These are phyloP conservation scores for Colletotrichum eremochloae DNA, from an alignment of 2,329 filamentous ascomycete species.

Conservation along the genomic window DNA sequence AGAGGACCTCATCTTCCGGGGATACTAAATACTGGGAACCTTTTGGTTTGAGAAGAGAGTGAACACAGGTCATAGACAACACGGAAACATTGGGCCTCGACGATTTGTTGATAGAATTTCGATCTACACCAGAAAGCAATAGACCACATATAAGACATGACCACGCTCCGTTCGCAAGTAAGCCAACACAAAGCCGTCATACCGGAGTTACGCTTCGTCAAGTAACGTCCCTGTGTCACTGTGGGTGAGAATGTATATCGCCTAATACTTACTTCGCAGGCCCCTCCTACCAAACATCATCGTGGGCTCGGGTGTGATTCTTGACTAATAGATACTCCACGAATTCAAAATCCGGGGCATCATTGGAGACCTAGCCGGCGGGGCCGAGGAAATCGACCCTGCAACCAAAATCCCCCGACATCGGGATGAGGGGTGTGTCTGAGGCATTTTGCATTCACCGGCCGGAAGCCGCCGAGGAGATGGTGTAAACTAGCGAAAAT, in stretches of 20 bases:
- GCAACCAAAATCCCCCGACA: not conserved
- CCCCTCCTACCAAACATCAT: not conserved
- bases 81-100: not conserved
- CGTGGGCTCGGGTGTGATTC: not conserved
- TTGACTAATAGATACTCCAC: not conserved
- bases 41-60: not conserved
- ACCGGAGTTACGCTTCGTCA: fast-evolving
- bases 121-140: slow-evolving; percentile 1
- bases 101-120: slow-evolving; percentile 8
- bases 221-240: not conserved
- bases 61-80: not conserved
- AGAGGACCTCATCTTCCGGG: slow-evolving; percentile 70
- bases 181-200: not conserved
- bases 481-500: not conserved
- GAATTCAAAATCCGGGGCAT: not conserved
- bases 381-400: slow-evolving; percentile 1
- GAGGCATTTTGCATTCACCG: not conserved
- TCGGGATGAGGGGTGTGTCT: slow-evolving; percentile 4
- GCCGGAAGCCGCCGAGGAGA: not conserved
- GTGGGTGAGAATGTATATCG: not conserved
- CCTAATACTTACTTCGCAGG: not conserved
- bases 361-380: not conserved
- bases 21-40: slow-evolving; percentile 26
- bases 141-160: slow-evolving; percentile 5
- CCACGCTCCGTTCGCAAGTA: too few species aligned